Evolutionary conservation across 805 yeast species (phyloP), one percentile per base, ranked within the genome.

Genomic region (Candida michaelii): DNA sequence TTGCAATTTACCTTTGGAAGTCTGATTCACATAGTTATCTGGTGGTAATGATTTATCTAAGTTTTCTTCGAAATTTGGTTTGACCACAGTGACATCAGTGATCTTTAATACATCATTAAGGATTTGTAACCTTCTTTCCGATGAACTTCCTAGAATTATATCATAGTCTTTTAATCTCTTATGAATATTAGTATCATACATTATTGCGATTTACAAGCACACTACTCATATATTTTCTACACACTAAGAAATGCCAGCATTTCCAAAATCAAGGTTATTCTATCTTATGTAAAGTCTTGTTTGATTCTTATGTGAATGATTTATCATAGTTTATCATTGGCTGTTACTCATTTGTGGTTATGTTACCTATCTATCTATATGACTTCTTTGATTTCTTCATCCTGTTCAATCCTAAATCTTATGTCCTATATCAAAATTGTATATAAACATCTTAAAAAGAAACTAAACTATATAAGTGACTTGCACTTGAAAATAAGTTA

Each of bases 71-170:
- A 89, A 91, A 8, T 77, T 66, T 0, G 97, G 85, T 14, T 81
- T 79, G 11, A 76, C 60, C 0, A 85, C 66, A 18, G 60, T 63
- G 10, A 73, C 52, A 7, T 76, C 56, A 0, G 58, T 37, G 27
- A 85, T 61, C 0, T 83, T 83, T 58, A 85, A 59, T 50, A 83
- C 79, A 5, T 54, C 55, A 4, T 60, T 55, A 21, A 93, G 54
- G n/a, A 93, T 83, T 43, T 86, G 87, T 41, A 68, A 63, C 44
- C 99, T 67, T 46, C 97, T 72, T 2, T 95, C 91, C 0, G 97
- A 90, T 1, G 85, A 76, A 2, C 96, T 88, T 0, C 96, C 97
- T 14, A 49, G 29, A 9, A 49, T 15, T 12, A 49, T 18, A 3
- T 41, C 15, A 19, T 46, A 44, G 10, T 27, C 25, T n/a, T 17